Evolutionary conservation across 1,139 yeast species (phyloP).

Genomic region (Taiozyma sp.): DNA sequence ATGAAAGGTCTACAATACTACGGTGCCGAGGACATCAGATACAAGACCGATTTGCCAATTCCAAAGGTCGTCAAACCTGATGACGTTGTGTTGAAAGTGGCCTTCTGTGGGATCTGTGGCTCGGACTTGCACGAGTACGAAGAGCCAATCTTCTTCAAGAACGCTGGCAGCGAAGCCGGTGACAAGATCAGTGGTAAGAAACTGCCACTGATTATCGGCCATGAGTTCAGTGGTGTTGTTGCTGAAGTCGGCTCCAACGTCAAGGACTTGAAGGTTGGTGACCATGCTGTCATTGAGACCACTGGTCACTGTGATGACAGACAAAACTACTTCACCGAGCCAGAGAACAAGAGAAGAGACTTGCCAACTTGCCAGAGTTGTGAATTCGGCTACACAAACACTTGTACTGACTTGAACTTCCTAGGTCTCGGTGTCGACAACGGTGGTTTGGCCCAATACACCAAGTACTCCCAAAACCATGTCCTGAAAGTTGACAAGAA

Average conservation of each 20-base stretch:
- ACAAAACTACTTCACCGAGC: conserved; percentile 25
- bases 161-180: conserved; percentile 27
- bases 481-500: conserved; percentile 40
- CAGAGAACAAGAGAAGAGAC: conserved; percentile 18
- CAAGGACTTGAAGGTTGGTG: conserved; percentile 31
- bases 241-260: conserved; percentile 32
- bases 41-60: conserved; percentile 28
- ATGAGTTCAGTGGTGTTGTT: conserved; percentile 47
- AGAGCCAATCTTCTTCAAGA: conserved; percentile 44
- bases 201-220: conserved; percentile 51
- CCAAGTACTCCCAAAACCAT: conserved; percentile 43
- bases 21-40: too few species aligned
- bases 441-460: conserved; percentile 47
- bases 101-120: conserved; percentile 53
- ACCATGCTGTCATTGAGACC: conserved; percentile 47
- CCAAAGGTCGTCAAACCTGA: conserved; percentile 39
- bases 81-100: conserved; percentile 45
- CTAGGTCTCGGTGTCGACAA: conserved; percentile 43
- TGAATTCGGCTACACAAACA: conserved; percentile 39
- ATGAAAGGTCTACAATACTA: conserved; percentile 51
- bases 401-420: conserved; percentile 38
- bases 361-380: conserved; percentile 39
- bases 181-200: conserved; percentile 30
- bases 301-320: conserved; percentile 47
- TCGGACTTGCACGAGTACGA: conserved; percentile 50